Conservation (phyloP, 2,329 filamentous ascomycete genomes). For the Teratosphaeria pseudoeucalypti region DNA sequence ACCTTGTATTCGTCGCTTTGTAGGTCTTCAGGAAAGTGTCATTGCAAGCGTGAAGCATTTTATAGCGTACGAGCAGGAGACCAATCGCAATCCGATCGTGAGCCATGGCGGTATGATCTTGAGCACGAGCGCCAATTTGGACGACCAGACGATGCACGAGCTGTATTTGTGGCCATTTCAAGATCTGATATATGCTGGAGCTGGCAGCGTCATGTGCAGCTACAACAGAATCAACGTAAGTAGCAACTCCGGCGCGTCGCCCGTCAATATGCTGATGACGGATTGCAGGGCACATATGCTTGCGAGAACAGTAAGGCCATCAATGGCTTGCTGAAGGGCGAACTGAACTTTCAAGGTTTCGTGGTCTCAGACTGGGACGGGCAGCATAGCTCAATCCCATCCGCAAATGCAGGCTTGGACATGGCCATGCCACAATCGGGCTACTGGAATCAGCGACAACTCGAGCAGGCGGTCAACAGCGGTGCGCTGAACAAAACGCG, state of each 20-base stretch:
- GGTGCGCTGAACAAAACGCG: slow-evolving; percentile 47
- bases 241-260: background rate
- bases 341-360: slow-evolving; percentile 62
- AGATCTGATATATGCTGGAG: slow-evolving; percentile 38
- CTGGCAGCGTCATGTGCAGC: slow-evolving; percentile 33
- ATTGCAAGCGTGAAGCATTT: slow-evolving; percentile 50
- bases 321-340: slow-evolving; percentile 62
- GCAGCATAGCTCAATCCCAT: slow-evolving; percentile 49
- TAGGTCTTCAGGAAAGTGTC: slow-evolving; percentile 44
- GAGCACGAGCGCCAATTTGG: slow-evolving; percentile 43
- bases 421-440: slow-evolving; percentile 53
- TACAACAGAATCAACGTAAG: slow-evolving; percentile 18
- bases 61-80: slow-evolving; percentile 46
- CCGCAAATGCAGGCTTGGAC: slow-evolving; percentile 53
- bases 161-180: slow-evolving; percentile 51
- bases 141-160: slow-evolving; percentile 58
- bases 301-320: slow-evolving; percentile 61
- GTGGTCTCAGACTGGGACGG: slow-evolving; percentile 63
- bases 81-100: slow-evolving; percentile 35
- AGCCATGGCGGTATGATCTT: slow-evolving; percentile 14
- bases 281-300: slow-evolving; percentile 38
- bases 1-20: background rate
- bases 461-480: slow-evolving; percentile 49
- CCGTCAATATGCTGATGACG: slow-evolving; percentile 15
- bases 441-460: slow-evolving; percentile 28